Evolutionary conservation across 164 flowering plant genomes (phyloP).

Genomic region (Kalanchoe fedtschenkoi): DNA sequence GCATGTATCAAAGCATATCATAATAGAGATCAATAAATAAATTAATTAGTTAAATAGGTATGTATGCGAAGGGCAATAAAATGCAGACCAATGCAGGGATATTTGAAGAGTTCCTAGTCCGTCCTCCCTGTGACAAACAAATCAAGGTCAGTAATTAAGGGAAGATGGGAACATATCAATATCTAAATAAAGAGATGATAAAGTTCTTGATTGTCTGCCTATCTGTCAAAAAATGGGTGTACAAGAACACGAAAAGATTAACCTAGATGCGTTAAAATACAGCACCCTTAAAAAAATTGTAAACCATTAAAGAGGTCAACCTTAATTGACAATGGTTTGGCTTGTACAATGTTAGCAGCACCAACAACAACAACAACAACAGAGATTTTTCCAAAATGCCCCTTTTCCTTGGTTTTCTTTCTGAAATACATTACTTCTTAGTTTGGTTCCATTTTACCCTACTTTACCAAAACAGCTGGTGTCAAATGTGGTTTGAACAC

Average conservation of each 20-base stretch:
- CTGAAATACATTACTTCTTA: too few species aligned
- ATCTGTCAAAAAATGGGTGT: too few species aligned
- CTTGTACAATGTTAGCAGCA: too few species aligned
- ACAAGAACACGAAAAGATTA: background rate
- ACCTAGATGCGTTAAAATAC: background rate
- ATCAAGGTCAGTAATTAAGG: background rate
- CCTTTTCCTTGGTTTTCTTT: too few species aligned
- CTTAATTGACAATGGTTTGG: background rate
- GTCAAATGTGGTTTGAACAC: too few species aligned
- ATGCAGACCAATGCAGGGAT: constrained; percentile 46
- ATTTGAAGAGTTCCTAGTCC: constrained; percentile 30
- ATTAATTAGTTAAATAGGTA: background rate
- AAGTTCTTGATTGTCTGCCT: background rate
- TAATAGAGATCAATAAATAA: background rate
- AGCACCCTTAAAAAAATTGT: background rate
- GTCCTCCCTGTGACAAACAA: constrained; percentile 26
- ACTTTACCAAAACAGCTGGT: too few species aligned
- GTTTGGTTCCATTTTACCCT: too few species aligned
- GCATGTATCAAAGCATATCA: background rate
- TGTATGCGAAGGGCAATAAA: background rate
- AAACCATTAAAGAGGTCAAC: background rate
- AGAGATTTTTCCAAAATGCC: too few species aligned
- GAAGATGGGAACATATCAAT: background rate
- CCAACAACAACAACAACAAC: too few species aligned
- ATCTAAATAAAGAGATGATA: background rate